Conservation (phyloP, 805 yeast species). For the Phaffomyces antillensis region DNA sequence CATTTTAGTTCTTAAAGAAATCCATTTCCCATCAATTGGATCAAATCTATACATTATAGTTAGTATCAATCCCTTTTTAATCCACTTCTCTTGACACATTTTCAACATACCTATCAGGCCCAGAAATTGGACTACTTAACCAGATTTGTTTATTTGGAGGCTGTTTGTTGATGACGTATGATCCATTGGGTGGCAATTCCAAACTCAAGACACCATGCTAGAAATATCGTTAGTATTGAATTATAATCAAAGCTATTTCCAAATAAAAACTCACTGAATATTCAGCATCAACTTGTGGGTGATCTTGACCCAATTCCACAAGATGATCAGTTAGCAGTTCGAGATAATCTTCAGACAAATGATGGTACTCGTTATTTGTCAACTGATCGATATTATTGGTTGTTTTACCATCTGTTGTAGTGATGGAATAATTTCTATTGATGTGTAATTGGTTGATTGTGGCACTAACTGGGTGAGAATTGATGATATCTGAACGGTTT, state of each 20-base stretch:
- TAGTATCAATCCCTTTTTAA: neutral
- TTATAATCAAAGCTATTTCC: neutral
- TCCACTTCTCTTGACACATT: no score
- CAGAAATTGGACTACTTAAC: conserved; percentile 89
- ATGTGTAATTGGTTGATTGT: neutral
- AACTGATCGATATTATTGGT: conserved; percentile 46
- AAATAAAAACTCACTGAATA: conserved; percentile 37
- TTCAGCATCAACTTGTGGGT: conserved; percentile 67
- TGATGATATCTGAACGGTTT: no score
- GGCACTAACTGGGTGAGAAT: neutral
- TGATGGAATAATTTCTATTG: conserved; percentile 12
- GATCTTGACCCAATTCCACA: conserved; percentile 57
- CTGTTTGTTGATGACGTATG: conserved; percentile 91
- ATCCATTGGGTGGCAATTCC: conserved; percentile 62
- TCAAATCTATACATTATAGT: conserved; percentile 44
- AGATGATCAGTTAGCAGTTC: conserved; percentile 61
- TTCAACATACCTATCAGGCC: conserved; percentile 55
- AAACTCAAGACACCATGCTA: conserved; percentile 80
- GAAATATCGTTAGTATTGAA: conserved; percentile 2
- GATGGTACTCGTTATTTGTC: conserved; percentile 50
- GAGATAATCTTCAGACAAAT: conserved; percentile 56
- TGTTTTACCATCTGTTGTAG: conserved; percentile 49
- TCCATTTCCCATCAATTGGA: conserved; percentile 67
- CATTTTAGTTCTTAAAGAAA: conserved; percentile 59
- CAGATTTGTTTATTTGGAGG: conserved; percentile 97